phyloP scores from a whole-genome alignment of 805 yeast genomes.

The Saturnispora halmiae region DNA sequence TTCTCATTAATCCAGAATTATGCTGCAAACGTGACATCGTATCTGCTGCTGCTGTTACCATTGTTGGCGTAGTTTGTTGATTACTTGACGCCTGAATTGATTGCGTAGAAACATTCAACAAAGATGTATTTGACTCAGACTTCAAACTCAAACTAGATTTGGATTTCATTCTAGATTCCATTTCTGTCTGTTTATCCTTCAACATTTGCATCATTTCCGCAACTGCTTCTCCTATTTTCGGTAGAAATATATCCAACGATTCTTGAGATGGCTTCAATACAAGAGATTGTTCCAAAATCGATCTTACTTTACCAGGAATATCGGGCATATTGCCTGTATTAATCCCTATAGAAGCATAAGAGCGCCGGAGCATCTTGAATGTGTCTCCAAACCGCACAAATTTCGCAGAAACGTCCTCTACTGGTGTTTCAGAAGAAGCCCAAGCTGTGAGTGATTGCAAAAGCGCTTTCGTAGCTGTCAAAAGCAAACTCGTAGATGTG shows the following conservation, averaged over 20 bases:
- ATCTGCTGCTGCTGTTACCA: conserved; percentile 27
- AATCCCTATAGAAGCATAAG: conserved; percentile 70
- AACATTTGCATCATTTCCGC: conserved; percentile 70
- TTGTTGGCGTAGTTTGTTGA: not conserved
- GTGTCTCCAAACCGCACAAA: conserved; percentile 92
- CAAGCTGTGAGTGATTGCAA: conserved; percentile 83
- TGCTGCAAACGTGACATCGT: conserved; percentile 73
- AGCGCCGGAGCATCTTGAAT: conserved; percentile 75
- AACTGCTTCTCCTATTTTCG: conserved; percentile 77
- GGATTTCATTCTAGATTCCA: conserved; percentile 11
- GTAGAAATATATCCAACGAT: conserved; percentile 69
- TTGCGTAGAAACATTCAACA: not conserved
- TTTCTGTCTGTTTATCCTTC: conserved; percentile 65
- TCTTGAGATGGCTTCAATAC: conserved; percentile 79
- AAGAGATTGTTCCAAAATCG: conserved; percentile 76
- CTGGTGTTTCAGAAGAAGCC: conserved; percentile 77
- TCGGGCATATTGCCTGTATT: conserved; percentile 81
- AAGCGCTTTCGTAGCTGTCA: conserved; percentile 82
- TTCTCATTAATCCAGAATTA: conserved; percentile 74
- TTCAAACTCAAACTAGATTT: conserved; percentile 2
- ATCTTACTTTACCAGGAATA: conserved; percentile 74
- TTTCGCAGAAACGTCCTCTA: conserved; percentile 77
- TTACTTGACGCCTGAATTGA: not conserved
- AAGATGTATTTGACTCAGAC: not conserved
- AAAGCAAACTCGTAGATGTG: conserved; percentile 46